Evolutionary conservation across 257 asterid species (phyloP).

Genomic region (Handroanthus guayacan): DNA sequence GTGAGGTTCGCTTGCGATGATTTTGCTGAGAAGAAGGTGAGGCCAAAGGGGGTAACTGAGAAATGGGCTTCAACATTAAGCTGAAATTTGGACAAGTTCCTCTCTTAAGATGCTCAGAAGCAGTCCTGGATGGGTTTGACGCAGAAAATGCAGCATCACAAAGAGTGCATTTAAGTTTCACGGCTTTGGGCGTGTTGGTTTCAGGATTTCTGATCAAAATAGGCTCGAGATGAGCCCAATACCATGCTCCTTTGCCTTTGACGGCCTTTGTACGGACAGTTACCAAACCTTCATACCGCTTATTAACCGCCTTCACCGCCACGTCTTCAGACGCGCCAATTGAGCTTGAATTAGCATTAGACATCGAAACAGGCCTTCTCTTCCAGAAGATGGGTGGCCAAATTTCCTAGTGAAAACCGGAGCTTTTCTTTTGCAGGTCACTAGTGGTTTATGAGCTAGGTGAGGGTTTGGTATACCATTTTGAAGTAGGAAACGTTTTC

Average conservation of each 20-base stretch:
- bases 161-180: conserved; percentile 78
- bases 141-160: conserved; percentile 81
- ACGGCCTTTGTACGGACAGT: conserved; percentile 81
- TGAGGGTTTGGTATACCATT: conserved; percentile 40
- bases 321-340: conserved; percentile 55
- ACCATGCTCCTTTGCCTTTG: conserved; percentile 98
- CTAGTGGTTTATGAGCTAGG: conserved; percentile 39
- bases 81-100: conserved; percentile 83
- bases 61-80: conserved; percentile 58
- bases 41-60: conserved; percentile 72
- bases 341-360: conserved; percentile 49
- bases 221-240: conserved; percentile 95
- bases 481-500: not conserved
- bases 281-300: conserved; percentile 74
- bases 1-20: conserved; percentile 67
- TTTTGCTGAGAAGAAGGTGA: conserved; percentile 70
- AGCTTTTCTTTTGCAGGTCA: conserved; percentile 31
- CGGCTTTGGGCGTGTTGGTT: conserved; percentile 74
- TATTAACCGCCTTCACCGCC: conserved; percentile 65
- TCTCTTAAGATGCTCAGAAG: conserved; percentile 82
- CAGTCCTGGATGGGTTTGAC: conserved; percentile 88
- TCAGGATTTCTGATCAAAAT: conserved; percentile 66
- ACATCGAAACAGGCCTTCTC: conserved; percentile 45
- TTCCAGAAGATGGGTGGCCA: conserved; percentile 16
- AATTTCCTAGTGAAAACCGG: conserved; percentile 16